Evolutionary conservation across 2,329 filamentous ascomycete species (phyloP).

Genomic region (Aspergillaceae sp.): DNA sequence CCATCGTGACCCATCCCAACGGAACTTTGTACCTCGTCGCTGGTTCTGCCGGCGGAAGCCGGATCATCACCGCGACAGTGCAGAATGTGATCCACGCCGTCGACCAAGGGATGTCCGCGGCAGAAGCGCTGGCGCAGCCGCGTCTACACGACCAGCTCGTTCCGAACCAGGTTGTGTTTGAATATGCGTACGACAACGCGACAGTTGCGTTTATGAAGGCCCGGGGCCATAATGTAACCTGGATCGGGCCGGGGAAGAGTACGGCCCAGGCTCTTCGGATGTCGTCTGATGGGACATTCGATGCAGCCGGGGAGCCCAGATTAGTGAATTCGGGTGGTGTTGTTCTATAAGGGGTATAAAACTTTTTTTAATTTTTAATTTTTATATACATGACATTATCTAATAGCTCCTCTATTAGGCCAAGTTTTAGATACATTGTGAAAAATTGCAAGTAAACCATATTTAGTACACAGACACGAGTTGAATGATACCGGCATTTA

Average conservation of each 20-base stretch:
- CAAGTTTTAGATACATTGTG: neutral
- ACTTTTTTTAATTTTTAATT: too few relatives aligned
- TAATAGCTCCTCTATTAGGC: neutral
- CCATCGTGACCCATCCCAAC: constrained; percentile 62
- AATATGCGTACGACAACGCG: constrained; percentile 57
- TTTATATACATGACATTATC: neutral
- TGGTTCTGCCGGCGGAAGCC: constrained; percentile 70
- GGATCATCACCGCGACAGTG: constrained; percentile 73
- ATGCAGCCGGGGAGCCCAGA: constrained; percentile 68
- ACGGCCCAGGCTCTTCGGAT: constrained; percentile 62
- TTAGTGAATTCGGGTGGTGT: constrained; percentile 63
- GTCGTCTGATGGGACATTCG: constrained; percentile 58
- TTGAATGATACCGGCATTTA: too few relatives aligned
- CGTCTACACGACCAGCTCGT: constrained; percentile 75
- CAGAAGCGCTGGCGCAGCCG: constrained; percentile 55
- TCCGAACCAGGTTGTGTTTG: constrained; percentile 60
- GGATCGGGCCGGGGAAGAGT: constrained; percentile 55
- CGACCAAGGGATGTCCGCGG: constrained; percentile 53
- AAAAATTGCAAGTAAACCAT: neutral
- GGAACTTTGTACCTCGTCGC: constrained; percentile 59
- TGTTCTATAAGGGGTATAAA: constrained; percentile 34
- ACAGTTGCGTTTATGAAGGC: constrained; percentile 55
- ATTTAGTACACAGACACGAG: too few relatives aligned
- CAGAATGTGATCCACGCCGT: constrained; percentile 67
- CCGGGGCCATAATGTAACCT: constrained; percentile 63